Conservation (phyloP, 2,329 filamentous ascomycete genomes). For the Aspergillus sp. region DNA sequence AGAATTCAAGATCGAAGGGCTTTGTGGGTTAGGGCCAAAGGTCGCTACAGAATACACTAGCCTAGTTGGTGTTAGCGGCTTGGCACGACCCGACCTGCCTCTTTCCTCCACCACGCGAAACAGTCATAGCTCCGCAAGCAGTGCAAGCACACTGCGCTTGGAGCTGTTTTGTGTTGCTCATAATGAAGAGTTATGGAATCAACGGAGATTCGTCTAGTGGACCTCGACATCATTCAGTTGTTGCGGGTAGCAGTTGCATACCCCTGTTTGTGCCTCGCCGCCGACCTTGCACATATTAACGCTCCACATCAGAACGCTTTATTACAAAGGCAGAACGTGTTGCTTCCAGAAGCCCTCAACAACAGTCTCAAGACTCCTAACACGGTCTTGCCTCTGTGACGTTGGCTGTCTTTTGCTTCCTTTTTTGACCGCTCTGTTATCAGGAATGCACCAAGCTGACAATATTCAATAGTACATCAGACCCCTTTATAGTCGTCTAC, state of each 20-base stretch:
- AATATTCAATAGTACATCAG: neutral
- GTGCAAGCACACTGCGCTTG: neutral
- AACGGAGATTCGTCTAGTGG: neutral
- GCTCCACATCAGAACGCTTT: neutral
- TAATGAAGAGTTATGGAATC: neutral
- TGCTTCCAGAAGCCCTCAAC: neutral
- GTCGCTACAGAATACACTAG: constrained; percentile 43
- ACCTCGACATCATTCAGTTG: neutral
- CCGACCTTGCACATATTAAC: neutral
- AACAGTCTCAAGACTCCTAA: neutral
- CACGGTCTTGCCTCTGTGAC: neutral
- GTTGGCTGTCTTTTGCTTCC: neutral
- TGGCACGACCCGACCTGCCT: constrained; percentile 3
- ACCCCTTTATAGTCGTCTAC: neutral
- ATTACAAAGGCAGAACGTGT: neutral
- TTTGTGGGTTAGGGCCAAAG: constrained; percentile 47
- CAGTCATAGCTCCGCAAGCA: neutral
- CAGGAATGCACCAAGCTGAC: neutral
- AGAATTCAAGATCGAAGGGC: constrained; percentile 41
- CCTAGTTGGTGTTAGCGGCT: constrained; percentile 36
- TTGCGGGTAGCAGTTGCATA: neutral
- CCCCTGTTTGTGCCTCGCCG: neutral
- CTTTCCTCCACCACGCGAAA: neutral
- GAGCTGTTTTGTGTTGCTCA: neutral
- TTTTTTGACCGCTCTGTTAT: neutral